Evolutionary conservation across 768 basidiomycete genomes (phyloP).

Genomic region (Lentinula raphanica): DNA sequence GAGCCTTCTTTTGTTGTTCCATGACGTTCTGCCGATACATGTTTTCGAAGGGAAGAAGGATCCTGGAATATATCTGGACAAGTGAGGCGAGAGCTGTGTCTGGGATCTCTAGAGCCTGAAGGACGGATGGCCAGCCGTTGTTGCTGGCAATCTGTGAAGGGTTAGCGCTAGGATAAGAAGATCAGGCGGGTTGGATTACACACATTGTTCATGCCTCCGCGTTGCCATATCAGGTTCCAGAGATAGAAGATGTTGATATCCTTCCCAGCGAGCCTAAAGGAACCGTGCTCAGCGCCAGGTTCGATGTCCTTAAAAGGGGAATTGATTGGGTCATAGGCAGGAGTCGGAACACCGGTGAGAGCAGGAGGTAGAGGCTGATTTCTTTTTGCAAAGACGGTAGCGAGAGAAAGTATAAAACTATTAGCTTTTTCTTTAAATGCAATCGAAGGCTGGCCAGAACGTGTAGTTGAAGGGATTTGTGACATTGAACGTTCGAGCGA

Average conservation of each 20-base stretch:
- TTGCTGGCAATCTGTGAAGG: not conserved
- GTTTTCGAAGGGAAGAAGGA: slow-evolving; percentile 73
- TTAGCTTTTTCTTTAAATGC: slow-evolving; percentile 51
- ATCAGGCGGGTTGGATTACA: slow-evolving; percentile 22
- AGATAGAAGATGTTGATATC: slow-evolving; percentile 75
- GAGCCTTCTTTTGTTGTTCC: slow-evolving; percentile 54
- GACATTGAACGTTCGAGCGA: slow-evolving; percentile 43
- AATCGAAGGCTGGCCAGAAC: slow-evolving; percentile 20
- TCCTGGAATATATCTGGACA: slow-evolving; percentile 49
- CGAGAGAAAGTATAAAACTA: slow-evolving; percentile 56
- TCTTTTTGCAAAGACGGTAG: slow-evolving; percentile 51
- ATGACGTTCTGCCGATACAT: slow-evolving; percentile 56
- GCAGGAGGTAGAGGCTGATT: slow-evolving; percentile 69
- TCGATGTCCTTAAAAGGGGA: slow-evolving; percentile 68
- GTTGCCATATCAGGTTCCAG: slow-evolving; percentile 55
- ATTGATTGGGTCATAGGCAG: slow-evolving; percentile 55
- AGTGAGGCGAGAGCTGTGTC: slow-evolving; percentile 23
- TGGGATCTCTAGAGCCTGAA: slow-evolving; percentile 57
- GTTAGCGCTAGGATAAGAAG: slow-evolving; percentile 5
- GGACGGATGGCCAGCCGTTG: slow-evolving; percentile 14
- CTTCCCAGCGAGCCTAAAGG: slow-evolving; percentile 64
- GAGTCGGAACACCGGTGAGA: slow-evolving; percentile 56
- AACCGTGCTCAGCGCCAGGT: slow-evolving; percentile 53
- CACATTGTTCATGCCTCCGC: slow-evolving; percentile 62
- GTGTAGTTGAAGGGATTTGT: slow-evolving; percentile 24